These are phyloP conservation scores for Asparagopsis taxiformis DNA, from an alignment of 31 red algal species.

Conservation along the genomic window DNA sequence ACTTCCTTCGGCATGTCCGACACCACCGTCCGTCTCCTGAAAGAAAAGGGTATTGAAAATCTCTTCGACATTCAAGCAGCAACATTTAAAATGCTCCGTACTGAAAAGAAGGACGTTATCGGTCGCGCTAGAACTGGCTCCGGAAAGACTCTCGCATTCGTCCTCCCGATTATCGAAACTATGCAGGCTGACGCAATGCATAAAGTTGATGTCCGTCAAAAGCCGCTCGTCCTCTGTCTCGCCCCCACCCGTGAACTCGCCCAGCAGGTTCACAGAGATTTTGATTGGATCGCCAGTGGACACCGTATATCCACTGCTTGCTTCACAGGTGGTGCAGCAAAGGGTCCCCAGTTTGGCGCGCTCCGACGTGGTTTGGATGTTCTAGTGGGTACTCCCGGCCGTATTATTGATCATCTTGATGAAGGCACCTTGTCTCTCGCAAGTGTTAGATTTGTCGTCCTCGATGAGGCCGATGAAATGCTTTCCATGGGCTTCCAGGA, in stretches of 20 bases:
- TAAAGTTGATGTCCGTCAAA: slow-evolving; percentile 81
- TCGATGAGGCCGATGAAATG: slow-evolving; percentile 99
- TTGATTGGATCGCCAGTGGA: slow-evolving; percentile 35
- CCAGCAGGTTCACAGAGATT: slow-evolving; percentile 78
- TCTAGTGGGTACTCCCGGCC: slow-evolving; percentile 88
- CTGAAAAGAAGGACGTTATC: slow-evolving; percentile 73
- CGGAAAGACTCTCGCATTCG: slow-evolving; percentile 95
- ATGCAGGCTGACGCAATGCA: slow-evolving; percentile 25
- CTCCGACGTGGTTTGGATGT: slow-evolving; percentile 87
- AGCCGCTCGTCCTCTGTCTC: slow-evolving; percentile 62
- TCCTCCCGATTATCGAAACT: slow-evolving; percentile 71
- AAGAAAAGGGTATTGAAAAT: slow-evolving; percentile 49
- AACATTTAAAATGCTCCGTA: slow-evolving; percentile 66
- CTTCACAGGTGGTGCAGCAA: slow-evolving; percentile 78
- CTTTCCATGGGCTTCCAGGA: slow-evolving; percentile 98
- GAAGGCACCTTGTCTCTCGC: slow-evolving; percentile 72
- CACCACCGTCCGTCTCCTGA: slow-evolving; percentile 33
- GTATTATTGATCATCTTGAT: slow-evolving; percentile 91
- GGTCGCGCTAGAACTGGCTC: slow-evolving; percentile 90
- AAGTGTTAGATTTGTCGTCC: slow-evolving; percentile 79
- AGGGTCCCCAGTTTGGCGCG: slow-evolving; percentile 84
- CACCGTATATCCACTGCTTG: slow-evolving; percentile 80
- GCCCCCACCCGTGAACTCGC: slow-evolving; percentile 85
- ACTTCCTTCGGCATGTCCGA: slow-evolving; percentile 51
- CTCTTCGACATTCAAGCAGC: slow-evolving; percentile 90